These are phyloP conservation scores for Hymenoscyphus fructigenus DNA, from an alignment of 2,329 filamentous ascomycete species.

Conservation along the genomic window DNA sequence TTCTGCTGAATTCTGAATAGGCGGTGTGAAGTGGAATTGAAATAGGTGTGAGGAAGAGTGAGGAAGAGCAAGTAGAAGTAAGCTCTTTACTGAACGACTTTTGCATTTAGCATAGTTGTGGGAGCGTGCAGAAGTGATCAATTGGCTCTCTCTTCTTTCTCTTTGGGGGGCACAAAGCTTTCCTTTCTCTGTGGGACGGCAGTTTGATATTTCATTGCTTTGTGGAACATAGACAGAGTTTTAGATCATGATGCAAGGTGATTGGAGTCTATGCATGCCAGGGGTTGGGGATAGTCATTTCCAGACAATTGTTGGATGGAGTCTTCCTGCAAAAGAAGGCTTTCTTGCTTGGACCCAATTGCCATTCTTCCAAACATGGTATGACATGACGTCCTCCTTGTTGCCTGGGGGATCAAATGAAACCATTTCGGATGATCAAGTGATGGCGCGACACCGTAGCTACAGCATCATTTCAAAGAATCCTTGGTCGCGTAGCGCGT, in stretches of 20 bases:
- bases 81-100: slow-evolving; percentile 16
- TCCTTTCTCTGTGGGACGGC: slow-evolving; percentile 18
- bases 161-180: slow-evolving; percentile 23
- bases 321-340: background rate
- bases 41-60: slow-evolving; percentile 23
- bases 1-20: slow-evolving; percentile 12
- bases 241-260: background rate
- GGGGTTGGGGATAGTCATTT: background rate
- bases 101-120: slow-evolving; percentile 22
- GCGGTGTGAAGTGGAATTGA: slow-evolving; percentile 26
- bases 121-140: slow-evolving; percentile 22
- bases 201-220: slow-evolving; percentile 2
- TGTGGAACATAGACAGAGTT: background rate
- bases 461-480: slow-evolving; percentile 23
- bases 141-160: slow-evolving; percentile 8
- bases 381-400: background rate
- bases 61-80: slow-evolving; percentile 21
- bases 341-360: background rate
- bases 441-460: slow-evolving; percentile 14
- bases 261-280: background rate
- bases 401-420: slow-evolving; percentile 5
- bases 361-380: background rate
- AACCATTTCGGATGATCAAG: slow-evolving; percentile 10
- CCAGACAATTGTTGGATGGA: background rate
- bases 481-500: slow-evolving; percentile 24